Percentiles rank a stretch among this genome's conserved stretches.
These are phyloP conservation scores for Starmerella roubikii DNA, from an alignment of 805 yeast genomes.

Conservation along the genomic window DNA sequence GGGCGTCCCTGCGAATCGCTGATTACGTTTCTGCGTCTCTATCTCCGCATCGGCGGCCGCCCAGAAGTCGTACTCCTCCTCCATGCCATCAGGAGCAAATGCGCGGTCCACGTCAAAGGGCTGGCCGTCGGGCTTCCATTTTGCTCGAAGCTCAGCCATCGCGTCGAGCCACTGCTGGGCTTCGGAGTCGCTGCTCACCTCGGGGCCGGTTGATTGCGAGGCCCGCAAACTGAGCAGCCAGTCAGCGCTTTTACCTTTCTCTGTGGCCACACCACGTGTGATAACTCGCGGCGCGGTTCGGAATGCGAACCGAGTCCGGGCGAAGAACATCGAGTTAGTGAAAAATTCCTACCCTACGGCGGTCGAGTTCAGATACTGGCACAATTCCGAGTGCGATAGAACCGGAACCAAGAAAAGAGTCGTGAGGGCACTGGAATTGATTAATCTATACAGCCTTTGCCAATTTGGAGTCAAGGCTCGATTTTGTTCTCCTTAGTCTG, in stretches of 20 bases:
- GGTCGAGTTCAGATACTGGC: too few species aligned
- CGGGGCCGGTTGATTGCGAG: background rate
- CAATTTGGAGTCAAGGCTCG: too few species aligned
- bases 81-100: conserved; percentile 31
- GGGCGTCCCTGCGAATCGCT: conserved; percentile 26
- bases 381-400: too few species aligned
- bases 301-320: too few species aligned
- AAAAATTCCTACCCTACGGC: too few species aligned
- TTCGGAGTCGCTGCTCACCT: conserved; percentile 7
- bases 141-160: conserved; percentile 28
- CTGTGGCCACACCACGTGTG: background rate
- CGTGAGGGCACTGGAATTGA: too few species aligned
- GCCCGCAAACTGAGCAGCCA: conserved; percentile 12
- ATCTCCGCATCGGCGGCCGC: conserved; percentile 20
- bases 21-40: conserved; percentile 16
- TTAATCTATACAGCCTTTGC: too few species aligned
- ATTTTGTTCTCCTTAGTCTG: too few species aligned
- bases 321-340: too few species aligned
- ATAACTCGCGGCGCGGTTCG: too few species aligned
- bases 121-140: conserved; percentile 27
- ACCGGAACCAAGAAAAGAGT: too few species aligned
- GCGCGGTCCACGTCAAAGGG: conserved; percentile 30
- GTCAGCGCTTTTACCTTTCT: conserved; percentile 9
- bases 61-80: conserved; percentile 25
- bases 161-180: conserved; percentile 33